These are phyloP conservation scores for Solanum hybrid DNA, from an alignment of 305 asterid species.

Conservation along the genomic window DNA sequence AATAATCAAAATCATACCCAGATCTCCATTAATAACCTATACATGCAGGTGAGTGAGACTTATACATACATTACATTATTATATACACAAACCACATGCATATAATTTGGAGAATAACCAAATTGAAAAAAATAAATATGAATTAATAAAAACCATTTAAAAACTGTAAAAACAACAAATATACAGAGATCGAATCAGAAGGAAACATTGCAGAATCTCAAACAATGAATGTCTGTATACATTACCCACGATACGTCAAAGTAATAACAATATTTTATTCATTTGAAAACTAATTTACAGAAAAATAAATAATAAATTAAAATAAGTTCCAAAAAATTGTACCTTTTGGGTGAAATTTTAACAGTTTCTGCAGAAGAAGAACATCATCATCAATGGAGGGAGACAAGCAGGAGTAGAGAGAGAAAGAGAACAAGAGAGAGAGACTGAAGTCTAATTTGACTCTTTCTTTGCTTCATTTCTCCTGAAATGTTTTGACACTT, in stretches of 20 bases:
- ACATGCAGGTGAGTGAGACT: constrained; percentile 15
- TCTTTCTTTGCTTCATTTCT: background rate
- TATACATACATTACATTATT: background rate
- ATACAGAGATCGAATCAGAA: constrained; percentile 44
- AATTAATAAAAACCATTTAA: constrained; percentile 8
- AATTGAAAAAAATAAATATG: background rate
- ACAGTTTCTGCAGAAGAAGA: constrained; percentile 18
- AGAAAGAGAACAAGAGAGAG: background rate
- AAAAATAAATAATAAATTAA: background rate
- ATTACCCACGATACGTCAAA: background rate
- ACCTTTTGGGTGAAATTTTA: constrained; percentile 14
- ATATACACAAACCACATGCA: background rate
- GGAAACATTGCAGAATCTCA: background rate
- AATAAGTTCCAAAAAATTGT: background rate
- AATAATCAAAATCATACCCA: background rate
- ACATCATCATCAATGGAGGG: constrained; percentile 35
- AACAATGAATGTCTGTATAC: background rate
- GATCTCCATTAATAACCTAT: constrained; percentile 4
- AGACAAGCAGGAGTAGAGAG: constrained; percentile 16
- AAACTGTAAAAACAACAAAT: constrained; percentile 1
- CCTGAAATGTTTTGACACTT: background rate
- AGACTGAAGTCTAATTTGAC: constrained; percentile 6
- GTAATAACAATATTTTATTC: background rate
- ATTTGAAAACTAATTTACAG: constrained; percentile 1
- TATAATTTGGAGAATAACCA: background rate